phyloP scores from a whole-genome alignment of 108 stramenopile genomes.

The Skeletonema tropicum region DNA sequence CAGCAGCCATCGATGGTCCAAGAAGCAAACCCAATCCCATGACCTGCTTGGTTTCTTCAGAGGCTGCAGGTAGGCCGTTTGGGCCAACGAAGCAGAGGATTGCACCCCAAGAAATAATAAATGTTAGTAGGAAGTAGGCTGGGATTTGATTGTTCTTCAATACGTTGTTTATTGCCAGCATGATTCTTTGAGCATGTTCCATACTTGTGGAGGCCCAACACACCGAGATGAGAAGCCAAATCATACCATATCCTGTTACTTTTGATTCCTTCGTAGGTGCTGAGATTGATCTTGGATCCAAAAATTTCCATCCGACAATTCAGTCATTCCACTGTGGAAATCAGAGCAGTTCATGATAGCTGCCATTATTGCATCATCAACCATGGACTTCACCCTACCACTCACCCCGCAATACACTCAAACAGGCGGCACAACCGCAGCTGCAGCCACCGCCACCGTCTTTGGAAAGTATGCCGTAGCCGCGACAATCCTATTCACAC shows the following conservation, averaged over 20 bases:
- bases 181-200: background rate
- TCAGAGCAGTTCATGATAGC: too few species aligned
- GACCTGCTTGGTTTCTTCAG: background rate
- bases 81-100: background rate
- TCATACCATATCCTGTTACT: background rate
- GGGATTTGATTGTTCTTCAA: background rate
- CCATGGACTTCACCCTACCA: constrained; percentile 20
- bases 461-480: constrained; percentile 32
- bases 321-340: background rate
- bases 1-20: background rate
- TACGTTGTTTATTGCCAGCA: background rate
- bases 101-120: background rate
- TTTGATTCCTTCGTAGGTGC: background rate
- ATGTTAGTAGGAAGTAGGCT: background rate
- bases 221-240: constrained; percentile 3
- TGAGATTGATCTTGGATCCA: too few species aligned
- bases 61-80: background rate
- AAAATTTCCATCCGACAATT: too few species aligned
- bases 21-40: background rate
- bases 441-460: background rate
- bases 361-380: background rate
- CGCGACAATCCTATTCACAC: constrained; percentile 74
- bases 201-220: too few species aligned
- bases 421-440: background rate
- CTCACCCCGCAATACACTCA: constrained; percentile 23